A percentile compares a stretch with the other conserved stretches of the same genome.
Conservation (phyloP, 805 yeast genomes). For the Schizosaccharomyces octosporus region DNA sequence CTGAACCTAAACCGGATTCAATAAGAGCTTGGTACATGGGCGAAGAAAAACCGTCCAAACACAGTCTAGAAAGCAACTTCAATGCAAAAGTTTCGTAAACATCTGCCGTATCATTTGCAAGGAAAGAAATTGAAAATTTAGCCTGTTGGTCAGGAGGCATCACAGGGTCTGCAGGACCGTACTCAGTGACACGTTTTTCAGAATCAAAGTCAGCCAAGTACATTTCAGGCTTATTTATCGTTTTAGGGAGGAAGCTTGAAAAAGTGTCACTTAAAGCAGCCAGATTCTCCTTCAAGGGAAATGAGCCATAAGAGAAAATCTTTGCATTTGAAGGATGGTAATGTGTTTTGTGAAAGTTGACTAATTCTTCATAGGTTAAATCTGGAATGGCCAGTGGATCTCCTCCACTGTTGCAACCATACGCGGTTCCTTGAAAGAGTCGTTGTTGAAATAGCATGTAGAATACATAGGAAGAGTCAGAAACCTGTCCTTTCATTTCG, state of each 20-base stretch:
- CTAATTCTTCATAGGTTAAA: slow-evolving; percentile 46
- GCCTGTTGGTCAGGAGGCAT: slow-evolving; percentile 39
- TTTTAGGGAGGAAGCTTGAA: slow-evolving; percentile 27
- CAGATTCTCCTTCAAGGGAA: slow-evolving; percentile 39
- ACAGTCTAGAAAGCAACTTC: slow-evolving; percentile 41
- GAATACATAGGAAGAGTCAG: slow-evolving; percentile 63
- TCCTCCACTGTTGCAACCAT: slow-evolving; percentile 66
- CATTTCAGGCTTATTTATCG: slow-evolving; percentile 6
- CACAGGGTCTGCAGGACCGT: slow-evolving; percentile 71
- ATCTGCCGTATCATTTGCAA: slow-evolving; percentile 47
- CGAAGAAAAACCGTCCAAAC: slow-evolving; percentile 80
- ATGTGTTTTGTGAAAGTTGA: slow-evolving; percentile 45
- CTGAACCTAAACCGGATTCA: slow-evolving; percentile 65
- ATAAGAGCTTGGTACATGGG: slow-evolving; percentile 69
- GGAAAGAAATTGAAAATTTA: slow-evolving; percentile 74
- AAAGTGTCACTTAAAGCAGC: slow-evolving; percentile 29
- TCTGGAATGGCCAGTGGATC: slow-evolving; percentile 65
- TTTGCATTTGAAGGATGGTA: slow-evolving; percentile 81
- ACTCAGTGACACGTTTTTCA: slow-evolving; percentile 16
- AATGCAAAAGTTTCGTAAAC: slow-evolving; percentile 46
- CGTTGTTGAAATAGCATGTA: slow-evolving; percentile 67
- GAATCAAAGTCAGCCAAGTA: slow-evolving; percentile 24
- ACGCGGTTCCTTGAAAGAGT: slow-evolving; percentile 45
- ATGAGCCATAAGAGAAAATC: slow-evolving; percentile 69
- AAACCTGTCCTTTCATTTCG: slow-evolving; percentile 91